Evolutionary conservation across 441 rosid species (phyloP).

Genomic region (Syzygium syzygioides): DNA sequence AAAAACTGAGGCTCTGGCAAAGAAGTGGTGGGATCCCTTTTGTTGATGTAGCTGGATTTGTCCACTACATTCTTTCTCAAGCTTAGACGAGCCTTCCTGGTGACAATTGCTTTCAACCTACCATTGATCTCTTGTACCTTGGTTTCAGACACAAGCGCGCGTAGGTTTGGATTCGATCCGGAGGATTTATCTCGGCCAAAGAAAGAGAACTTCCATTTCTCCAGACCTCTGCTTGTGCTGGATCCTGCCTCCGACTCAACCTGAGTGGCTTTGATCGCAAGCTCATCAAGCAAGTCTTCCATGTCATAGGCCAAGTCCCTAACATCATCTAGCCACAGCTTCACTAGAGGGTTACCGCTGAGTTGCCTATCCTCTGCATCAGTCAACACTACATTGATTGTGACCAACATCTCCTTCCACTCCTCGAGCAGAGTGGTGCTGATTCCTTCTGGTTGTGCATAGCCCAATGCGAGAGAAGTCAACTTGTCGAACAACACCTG

Average conservation of each 20-base stretch:
- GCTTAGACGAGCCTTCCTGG: background rate
- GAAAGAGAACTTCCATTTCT: background rate
- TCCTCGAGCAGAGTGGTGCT: background rate
- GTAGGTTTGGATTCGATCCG: background rate
- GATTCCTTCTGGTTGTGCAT: background rate
- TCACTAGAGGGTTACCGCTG: fast-evolving
- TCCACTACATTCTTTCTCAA: background rate
- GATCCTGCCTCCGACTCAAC: background rate
- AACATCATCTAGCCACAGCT: background rate
- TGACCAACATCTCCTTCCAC: background rate
- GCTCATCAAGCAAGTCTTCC: background rate
- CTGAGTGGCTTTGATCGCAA: fast-evolving
- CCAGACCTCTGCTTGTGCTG: background rate
- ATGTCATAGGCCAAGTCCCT: background rate
- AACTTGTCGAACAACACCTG: background rate
- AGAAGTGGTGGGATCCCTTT: background rate
- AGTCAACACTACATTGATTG: background rate
- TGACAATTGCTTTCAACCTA: background rate
- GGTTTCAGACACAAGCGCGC: background rate
- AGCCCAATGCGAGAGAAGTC: background rate
- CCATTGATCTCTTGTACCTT: background rate
- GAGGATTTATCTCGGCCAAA: background rate
- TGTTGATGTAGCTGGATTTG: background rate
- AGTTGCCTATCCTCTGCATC: background rate
- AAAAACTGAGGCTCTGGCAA: background rate